Percentiles rank a stretch among this genome's conserved stretches.
These are phyloP conservation scores for Margaritispora aquatica DNA, from an alignment of 495 filamentous ascomycete genomes.

Conservation along the genomic window DNA sequence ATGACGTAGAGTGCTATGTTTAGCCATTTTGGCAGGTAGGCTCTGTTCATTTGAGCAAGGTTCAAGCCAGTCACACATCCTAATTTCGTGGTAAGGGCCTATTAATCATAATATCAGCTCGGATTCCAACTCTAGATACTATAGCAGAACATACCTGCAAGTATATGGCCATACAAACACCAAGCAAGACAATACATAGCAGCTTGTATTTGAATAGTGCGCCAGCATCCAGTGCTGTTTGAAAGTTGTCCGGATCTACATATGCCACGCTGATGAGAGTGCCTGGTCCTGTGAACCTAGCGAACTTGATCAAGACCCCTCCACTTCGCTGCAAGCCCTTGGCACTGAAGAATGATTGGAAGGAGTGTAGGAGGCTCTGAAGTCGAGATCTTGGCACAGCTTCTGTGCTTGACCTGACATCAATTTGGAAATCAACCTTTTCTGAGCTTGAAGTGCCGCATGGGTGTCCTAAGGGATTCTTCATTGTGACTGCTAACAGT, in stretches of 20 bases:
- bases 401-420: not conserved
- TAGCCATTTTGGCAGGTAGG: slow-evolving; percentile 68
- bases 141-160: slow-evolving; percentile 41
- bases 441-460: too few relatives aligned
- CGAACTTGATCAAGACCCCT: slow-evolving; percentile 5
- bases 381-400: not conserved
- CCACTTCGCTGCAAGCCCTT: not conserved
- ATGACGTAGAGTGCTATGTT: slow-evolving; percentile 65
- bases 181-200: slow-evolving; percentile 72
- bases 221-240: slow-evolving; percentile 70
- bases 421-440: not conserved
- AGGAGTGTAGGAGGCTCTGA: not conserved
- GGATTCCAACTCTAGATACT: not conserved
- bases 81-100: slow-evolving; percentile 72
- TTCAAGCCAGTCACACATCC: slow-evolving; percentile 77
- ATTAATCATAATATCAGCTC: not conserved
- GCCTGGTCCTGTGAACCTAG: slow-evolving; percentile 13
- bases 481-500: too few relatives aligned
- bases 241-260: slow-evolving; percentile 79
- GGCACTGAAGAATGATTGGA: not conserved
- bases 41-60: slow-evolving; percentile 69
- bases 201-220: slow-evolving; percentile 56
- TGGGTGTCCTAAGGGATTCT: too few relatives aligned
- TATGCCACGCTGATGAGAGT: slow-evolving; percentile 28
- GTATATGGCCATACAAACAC: slow-evolving; percentile 76